A percentile compares a stretch with the other conserved stretches of the same genome.
phyloP scores from a whole-genome alignment of 2,329 filamentous ascomycete genomes.

The Paecilomyces niveus region DNA sequence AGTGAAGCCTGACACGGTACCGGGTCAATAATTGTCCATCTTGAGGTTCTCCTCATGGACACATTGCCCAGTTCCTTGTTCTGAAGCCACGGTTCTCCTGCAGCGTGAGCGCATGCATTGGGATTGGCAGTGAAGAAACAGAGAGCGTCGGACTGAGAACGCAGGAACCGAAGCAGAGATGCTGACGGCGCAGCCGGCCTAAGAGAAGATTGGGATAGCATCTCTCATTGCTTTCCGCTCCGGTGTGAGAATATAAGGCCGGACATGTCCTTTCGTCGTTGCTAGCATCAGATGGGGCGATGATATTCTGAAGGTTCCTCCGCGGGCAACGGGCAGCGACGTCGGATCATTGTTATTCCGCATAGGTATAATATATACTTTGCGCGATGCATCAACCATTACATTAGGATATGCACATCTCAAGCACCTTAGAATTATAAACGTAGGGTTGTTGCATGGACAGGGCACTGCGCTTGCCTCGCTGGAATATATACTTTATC shows the following conservation, averaged over 20 bases:
- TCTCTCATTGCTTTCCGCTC: slow-evolving; percentile 20
- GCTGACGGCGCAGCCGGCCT: slow-evolving; percentile 43
- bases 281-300: neutral
- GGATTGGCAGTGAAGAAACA: slow-evolving; percentile 43
- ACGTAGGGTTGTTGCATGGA: too few species aligned
- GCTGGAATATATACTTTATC: too few species aligned
- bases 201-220: slow-evolving; percentile 28
- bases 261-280: slow-evolving; percentile 5
- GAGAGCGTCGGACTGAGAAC: slow-evolving; percentile 58
- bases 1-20: slow-evolving; percentile 16
- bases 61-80: slow-evolving; percentile 6
- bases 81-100: neutral
- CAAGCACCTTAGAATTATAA: too few species aligned
- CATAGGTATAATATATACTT: neutral
- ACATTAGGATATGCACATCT: slow-evolving; percentile 1
- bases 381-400: neutral
- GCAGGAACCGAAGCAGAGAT: slow-evolving; percentile 63
- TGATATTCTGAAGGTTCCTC: neutral
- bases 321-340: neutral
- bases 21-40: slow-evolving; percentile 13
- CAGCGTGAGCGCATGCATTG: slow-evolving; percentile 15
- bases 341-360: slow-evolving; percentile 6
- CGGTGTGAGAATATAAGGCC: neutral
- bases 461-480: too few species aligned
- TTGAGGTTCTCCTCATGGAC: slow-evolving; percentile 13